Percentiles rank a stretch among this genome's conserved stretches.
Conservation (phyloP, 2,329 filamentous ascomycete genomes). For the Neocucurbitaria cava region DNA sequence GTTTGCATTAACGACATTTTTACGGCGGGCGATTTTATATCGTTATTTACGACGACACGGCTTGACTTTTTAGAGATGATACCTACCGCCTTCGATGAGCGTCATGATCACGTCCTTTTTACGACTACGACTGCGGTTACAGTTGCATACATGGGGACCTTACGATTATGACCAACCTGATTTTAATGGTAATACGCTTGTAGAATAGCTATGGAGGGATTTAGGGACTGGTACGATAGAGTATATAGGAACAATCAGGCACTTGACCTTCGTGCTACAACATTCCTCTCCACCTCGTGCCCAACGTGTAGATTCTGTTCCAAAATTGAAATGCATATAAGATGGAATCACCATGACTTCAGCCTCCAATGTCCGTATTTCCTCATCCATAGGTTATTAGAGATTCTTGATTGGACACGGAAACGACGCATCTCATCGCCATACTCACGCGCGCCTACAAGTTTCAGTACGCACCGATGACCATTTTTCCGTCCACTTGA, state of each 20-base stretch:
- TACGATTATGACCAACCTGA: slow-evolving; percentile 15
- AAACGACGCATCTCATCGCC: too few species aligned
- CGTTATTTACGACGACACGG: slow-evolving; percentile 2
- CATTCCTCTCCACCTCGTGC: background rate
- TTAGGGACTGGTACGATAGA: slow-evolving; percentile 3
- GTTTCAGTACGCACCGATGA: background rate
- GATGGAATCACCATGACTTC: too few species aligned
- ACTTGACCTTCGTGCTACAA: background rate
- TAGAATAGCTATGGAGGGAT: background rate
- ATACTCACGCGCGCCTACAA: background rate
- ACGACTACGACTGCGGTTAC: slow-evolving; percentile 2
- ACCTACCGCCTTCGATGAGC: slow-evolving; percentile 34
- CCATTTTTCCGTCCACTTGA: background rate
- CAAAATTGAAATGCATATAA: too few species aligned
- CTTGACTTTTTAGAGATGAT: slow-evolving; percentile 17
- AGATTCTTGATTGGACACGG: too few species aligned
- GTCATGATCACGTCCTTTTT: slow-evolving; percentile 30
- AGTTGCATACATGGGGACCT: background rate
- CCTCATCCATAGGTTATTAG: too few species aligned
- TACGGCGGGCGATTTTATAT: background rate
- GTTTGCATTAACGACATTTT: slow-evolving; percentile 2
- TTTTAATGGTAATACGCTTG: slow-evolving; percentile 11
- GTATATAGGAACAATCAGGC: slow-evolving; percentile 3
- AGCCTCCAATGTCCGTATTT: too few species aligned
- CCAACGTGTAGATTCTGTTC: background rate